These are phyloP conservation scores for Alloascoidea hylecoeti DNA, from an alignment of 805 yeast species.

Conservation along the genomic window DNA sequence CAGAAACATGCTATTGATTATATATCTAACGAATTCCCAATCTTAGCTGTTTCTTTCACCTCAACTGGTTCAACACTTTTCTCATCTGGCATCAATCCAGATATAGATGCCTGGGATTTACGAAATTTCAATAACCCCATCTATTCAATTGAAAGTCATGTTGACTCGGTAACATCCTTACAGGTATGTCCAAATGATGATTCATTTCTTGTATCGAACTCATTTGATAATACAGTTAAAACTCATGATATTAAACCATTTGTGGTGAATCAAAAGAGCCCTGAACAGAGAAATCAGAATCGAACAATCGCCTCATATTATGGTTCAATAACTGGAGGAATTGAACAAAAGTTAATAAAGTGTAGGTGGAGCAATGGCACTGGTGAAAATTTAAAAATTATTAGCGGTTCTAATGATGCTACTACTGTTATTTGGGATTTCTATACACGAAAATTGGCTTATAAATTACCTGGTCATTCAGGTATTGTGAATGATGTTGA, in stretches of 20 bases:
- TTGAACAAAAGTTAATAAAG: slow-evolving; percentile 37
- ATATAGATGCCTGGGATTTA: slow-evolving; percentile 43
- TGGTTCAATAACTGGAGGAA: slow-evolving; percentile 38
- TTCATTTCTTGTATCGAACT: slow-evolving; percentile 30
- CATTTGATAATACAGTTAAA: slow-evolving; percentile 42
- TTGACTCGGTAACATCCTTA: slow-evolving; percentile 43
- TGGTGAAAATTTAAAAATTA: slow-evolving; percentile 16
- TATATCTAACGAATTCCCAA: slow-evolving; percentile 38
- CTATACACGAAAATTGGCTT: slow-evolving; percentile 28
- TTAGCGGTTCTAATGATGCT: slow-evolving; percentile 52
- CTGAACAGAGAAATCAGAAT: no score
- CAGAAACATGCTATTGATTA: slow-evolving; percentile 26
- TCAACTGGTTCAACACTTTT: slow-evolving; percentile 28
- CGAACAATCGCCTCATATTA: slow-evolving; percentile 25
- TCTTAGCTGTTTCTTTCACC: slow-evolving; percentile 34
- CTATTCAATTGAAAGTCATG: slow-evolving; percentile 31
- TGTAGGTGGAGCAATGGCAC: slow-evolving; percentile 26
- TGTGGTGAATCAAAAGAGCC: slow-evolving; percentile 24
- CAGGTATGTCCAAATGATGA: slow-evolving; percentile 32
- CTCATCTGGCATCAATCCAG: slow-evolving; percentile 57
- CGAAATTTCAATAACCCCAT: slow-evolving; percentile 24
- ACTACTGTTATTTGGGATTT: slow-evolving; percentile 49
- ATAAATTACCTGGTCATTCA: slow-evolving; percentile 42
- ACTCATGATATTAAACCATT: slow-evolving; percentile 38
- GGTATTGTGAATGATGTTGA: slow-evolving; percentile 52